These are phyloP conservation scores for Epipyxis sp. DNA, from an alignment of 108 stramenopile genomes.

Conservation along the genomic window DNA sequence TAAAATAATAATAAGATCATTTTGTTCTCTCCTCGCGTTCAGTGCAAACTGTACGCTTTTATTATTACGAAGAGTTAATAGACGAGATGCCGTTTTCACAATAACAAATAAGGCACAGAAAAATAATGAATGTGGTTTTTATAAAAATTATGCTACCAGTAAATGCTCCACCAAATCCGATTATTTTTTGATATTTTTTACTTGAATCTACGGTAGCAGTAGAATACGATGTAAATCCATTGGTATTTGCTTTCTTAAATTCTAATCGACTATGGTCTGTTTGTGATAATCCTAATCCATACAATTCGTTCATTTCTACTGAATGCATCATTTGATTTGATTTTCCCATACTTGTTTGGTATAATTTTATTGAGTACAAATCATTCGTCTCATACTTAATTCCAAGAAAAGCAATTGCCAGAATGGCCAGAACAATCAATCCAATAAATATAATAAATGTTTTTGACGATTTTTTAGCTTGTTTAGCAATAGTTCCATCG, in stretches of 20 bases:
- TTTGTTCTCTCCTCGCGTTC: no score
- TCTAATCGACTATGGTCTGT: background rate
- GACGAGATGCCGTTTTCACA: no score
- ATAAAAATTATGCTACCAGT: no score
- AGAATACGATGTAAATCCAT: no score
- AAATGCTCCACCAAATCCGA: slow-evolving; percentile 93
- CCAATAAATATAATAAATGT: background rate
- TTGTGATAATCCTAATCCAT: background rate
- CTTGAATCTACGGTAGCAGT: slow-evolving; percentile 24
- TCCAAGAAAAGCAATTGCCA: background rate
- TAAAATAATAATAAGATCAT: no score
- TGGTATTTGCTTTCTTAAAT: no score
- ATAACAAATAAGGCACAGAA: no score
- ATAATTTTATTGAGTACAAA: background rate
- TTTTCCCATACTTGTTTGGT: background rate
- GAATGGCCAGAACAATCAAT: background rate
- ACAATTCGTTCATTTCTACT: background rate
- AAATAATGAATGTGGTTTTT: no score
- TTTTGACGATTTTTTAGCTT: background rate
- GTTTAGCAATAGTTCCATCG: background rate
- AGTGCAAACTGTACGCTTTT: no score
- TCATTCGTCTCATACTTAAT: background rate
- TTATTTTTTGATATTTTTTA: slow-evolving; percentile 52
- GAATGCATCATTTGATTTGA: background rate
- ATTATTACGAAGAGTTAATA: no score